Evolutionary conservation across 768 basidiomycete species (phyloP).

Genomic region (Mycena alexandri): DNA sequence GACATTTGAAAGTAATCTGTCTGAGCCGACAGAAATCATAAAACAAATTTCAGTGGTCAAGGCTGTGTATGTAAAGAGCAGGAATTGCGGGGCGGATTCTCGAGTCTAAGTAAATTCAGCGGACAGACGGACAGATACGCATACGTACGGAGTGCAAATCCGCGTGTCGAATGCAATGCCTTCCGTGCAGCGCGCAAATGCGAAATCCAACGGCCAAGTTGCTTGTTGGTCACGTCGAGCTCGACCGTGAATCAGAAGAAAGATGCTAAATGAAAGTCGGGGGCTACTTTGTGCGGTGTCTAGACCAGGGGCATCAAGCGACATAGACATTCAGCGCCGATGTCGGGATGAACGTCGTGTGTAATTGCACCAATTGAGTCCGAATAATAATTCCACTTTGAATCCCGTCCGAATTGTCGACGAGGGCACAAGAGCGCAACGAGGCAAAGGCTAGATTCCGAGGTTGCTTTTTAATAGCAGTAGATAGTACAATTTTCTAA

Average conservation of each 20-base stretch:
- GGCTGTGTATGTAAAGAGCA: not conserved
- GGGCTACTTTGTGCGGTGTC: not conserved
- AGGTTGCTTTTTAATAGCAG: not conserved
- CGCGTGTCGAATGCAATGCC: not conserved
- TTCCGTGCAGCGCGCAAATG: slow-evolving; percentile 13
- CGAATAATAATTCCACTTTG: not conserved
- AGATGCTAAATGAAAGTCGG: not conserved
- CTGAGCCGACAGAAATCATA: too few species aligned
- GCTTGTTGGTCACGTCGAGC: not conserved
- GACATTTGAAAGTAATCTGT: too few species aligned
- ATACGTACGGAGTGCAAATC: slow-evolving; percentile 1
- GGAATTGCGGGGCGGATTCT: not conserved
- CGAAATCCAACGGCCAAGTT: not conserved
- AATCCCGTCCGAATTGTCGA: slow-evolving; percentile 4
- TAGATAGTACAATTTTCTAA: slow-evolving; percentile 1
- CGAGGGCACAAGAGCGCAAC: slow-evolving; percentile 6
- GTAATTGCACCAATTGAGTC: not conserved
- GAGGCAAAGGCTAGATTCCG: slow-evolving; percentile 17
- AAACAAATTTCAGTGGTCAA: not conserved
- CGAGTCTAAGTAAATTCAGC: not conserved
- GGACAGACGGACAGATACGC: not conserved
- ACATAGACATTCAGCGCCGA: slow-evolving; percentile 2
- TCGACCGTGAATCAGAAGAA: not conserved
- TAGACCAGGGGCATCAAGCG: not conserved
- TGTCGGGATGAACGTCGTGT: slow-evolving; percentile 1